Evolutionary conservation across 345 rosid genomes (phyloP).

Genomic region (Salix suchowensis): DNA sequence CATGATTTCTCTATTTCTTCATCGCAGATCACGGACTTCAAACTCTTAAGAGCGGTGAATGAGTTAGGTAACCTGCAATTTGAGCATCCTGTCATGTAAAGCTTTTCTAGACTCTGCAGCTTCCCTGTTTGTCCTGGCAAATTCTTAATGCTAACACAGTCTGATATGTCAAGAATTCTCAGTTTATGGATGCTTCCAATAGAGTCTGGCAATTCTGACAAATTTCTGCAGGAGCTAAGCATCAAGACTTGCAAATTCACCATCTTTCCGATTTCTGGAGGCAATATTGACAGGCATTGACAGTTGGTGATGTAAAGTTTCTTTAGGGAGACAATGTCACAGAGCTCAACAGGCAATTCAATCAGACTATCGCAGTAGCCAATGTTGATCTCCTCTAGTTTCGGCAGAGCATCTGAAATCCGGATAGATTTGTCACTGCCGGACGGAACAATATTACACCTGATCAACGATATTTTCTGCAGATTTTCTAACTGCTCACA

Average conservation of each 20-base stretch:
- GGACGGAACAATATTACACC: no score
- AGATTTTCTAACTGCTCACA: not conserved
- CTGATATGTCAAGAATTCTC: constrained; percentile 13
- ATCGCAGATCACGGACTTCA: constrained; percentile 1
- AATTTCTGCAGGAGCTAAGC: constrained; percentile 1
- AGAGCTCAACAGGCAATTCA: constrained; percentile 6
- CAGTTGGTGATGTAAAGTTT: constrained; percentile 15
- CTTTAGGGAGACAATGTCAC: not conserved
- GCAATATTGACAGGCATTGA: not conserved
- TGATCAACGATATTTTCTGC: not conserved
- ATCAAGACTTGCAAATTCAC: constrained; percentile 1
- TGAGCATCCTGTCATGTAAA: constrained; percentile 5
- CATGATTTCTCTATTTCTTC: not conserved
- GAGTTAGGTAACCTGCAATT: not conserved
- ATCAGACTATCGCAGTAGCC: constrained; percentile 7
- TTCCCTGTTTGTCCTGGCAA: not conserved
- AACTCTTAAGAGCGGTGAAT: not conserved
- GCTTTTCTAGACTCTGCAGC: constrained; percentile 1
- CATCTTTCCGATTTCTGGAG: not conserved
- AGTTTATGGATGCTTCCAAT: not conserved
- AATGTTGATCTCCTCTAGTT: constrained; percentile 11
- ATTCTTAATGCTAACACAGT: not conserved
- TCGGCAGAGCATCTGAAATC: constrained; percentile 7
- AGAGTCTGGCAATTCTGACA: constrained; percentile 1
- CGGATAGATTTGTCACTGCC: not conserved